Conservation (phyloP, 345 rosid species). For the Citrus mangshanensis region DNA sequence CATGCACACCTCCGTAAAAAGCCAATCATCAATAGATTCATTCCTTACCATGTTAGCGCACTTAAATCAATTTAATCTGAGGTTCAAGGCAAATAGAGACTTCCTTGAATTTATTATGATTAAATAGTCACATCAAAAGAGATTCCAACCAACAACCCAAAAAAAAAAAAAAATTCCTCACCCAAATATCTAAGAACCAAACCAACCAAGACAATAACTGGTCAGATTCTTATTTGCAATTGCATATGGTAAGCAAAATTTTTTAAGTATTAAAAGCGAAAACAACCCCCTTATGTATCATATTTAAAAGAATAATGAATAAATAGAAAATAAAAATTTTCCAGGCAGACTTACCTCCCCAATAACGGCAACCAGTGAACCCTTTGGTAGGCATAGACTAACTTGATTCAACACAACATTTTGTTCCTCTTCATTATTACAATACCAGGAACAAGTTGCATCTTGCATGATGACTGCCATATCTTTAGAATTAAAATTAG, state of each 20-base stretch:
- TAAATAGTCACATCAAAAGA: not conserved
- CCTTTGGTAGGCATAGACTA: slow-evolving; percentile 59
- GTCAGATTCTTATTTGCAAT: not conserved
- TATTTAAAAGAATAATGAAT: not conserved
- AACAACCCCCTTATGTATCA: not conserved
- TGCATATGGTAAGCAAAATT: not conserved
- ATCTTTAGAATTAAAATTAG: slow-evolving; percentile 35
- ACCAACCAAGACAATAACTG: not conserved
- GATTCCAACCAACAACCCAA: not conserved
- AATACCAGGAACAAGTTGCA: slow-evolving; percentile 77
- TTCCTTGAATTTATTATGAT: not conserved
- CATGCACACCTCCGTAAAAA: not conserved
- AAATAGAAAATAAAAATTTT: not conserved
- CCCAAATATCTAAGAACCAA: not conserved
- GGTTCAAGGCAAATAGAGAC: not conserved
- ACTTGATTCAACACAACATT: slow-evolving; percentile 56
- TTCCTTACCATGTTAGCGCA: not conserved
- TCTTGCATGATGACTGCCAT: slow-evolving; percentile 49
- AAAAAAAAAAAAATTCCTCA: too few relatives aligned
- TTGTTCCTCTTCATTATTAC: slow-evolving; percentile 31
- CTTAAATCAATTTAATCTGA: not conserved
- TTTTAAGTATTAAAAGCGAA: not conserved
- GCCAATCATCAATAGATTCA: not conserved
- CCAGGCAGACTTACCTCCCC: slow-evolving; percentile 64
- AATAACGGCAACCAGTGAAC: slow-evolving; percentile 59